Evolutionary conservation across 148 eudicot species (phyloP), one percentile per base, ranked within the genome.

Genomic region (Camellia granthamiana): DNA sequence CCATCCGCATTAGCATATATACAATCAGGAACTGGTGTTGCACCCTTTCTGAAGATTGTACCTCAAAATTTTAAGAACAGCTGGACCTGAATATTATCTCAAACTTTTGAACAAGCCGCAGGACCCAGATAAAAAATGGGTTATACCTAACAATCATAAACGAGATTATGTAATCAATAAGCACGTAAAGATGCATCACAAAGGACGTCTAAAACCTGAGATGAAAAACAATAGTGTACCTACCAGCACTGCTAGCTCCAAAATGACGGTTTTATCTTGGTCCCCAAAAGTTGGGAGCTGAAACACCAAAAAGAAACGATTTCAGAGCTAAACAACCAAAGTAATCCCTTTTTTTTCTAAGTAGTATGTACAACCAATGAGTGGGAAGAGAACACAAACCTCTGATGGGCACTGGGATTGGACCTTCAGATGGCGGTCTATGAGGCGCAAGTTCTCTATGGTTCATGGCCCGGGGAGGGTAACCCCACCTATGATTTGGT

Each of bases 251-350:
- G 54, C 58, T 69, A 81, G 72, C 58, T 43, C 72, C 71, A 51
- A 7, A 51, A 51, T 55, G 60, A 82, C 12, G n/a, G 71, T 19
- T 89, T 30, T 89, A 93, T 89, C 97, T 87, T 63, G 97, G 97
- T 79, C 84, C 89, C 99, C 99, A 95, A 79, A 80, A 95, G 78
- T 89, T 87, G 62, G 94, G 97, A 85, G 84, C 97, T 93, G 92
- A 81, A 90, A 86, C 76, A 74, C 14, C 76, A 68, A 18, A 79
- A 71, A 66, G 43, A 77, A 21, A 15, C 58, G 67, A 42, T 19
- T 6, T 7, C 42, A 16, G 51, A 19, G 77, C 77, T 75, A 9
- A 9, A 42, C 13, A 42, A 60, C 30, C 14, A 52, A 38, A n/a
- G 15, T 1, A n/a, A 16, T 69, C 72, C n/a, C 62, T 30, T 4